Base-by-base conservation (phyloP, 1,139 yeast genomes). In the Meyerozyma elateridarum region DNA sequence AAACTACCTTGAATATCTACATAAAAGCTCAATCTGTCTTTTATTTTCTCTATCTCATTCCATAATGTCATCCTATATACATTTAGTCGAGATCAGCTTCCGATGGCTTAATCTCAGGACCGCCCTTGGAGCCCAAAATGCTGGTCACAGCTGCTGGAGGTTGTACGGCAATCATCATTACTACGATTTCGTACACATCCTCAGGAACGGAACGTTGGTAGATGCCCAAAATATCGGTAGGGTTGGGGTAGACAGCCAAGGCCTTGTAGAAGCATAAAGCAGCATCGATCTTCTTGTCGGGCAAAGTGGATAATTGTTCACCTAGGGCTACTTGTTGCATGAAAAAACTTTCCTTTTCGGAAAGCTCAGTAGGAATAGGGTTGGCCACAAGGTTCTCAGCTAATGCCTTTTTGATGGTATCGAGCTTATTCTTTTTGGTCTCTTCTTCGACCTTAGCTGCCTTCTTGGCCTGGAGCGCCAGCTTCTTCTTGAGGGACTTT, bases 251-350 rank as follows among this genome's bases (percentile, higher is more conserved):
- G 32, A 88, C 89, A 22, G 85, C 76, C 54, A 91, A 72, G n/a
- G 96, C 97, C 61, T 88, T 85, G 74, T 91, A 91, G 73, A 88
- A 91, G 48, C 84, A 76, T 46, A 88, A 68, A 26, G 97, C 97
- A 27, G 96, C 82, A 37, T 80, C 85, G 41, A 81, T 60, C 56
- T 79, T 81, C 47, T 70, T 66, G 40, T 74, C 77, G 41, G 83
- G 77, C 26, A 65, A 55, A 30, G 64, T 57, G 36, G 81, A 72
- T 42, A 79, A 64, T 56, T 76, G 79, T 57, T 89, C 97, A 54
- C 95, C 97, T 34, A 71, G 57, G 34, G 88, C 83, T 37, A 89
- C 89, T 59, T 85, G 91, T 43, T 75, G 71, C 72, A 87, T 79
- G 67, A 89, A 89, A 52, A 73, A 77, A 51, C 70, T 66, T 60